Percentiles rank a stretch among this genome's conserved stretches.
These are phyloP conservation scores for Fusarium burgessii DNA, from an alignment of 2,329 filamentous ascomycete species.

Conservation along the genomic window DNA sequence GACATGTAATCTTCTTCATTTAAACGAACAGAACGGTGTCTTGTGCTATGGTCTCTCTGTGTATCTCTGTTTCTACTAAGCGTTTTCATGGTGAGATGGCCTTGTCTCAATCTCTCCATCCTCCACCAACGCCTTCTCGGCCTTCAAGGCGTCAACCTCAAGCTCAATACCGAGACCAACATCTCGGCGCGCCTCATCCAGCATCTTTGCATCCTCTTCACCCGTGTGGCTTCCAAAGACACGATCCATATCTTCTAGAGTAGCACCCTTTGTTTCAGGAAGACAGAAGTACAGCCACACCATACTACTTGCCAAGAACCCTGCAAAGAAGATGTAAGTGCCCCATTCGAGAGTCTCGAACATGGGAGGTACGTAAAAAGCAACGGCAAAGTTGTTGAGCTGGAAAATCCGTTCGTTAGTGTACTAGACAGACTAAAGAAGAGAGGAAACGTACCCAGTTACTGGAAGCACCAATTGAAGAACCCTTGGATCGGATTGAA, in stretches of 20 bases:
- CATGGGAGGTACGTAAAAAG: conserved; percentile 59
- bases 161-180: conserved; percentile 37
- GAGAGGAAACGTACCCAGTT: conserved; percentile 52
- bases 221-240: conserved; percentile 59
- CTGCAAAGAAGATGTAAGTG: conserved; percentile 68
- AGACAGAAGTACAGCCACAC: conserved; percentile 63
- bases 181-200: conserved; percentile 39
- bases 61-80: background rate
- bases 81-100: conserved; percentile 36
- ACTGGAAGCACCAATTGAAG: conserved; percentile 56
- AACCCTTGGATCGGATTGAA: conserved; percentile 58
- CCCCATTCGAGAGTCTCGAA: conserved; percentile 55
- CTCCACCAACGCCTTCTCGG: conserved; percentile 37
- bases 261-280: conserved; percentile 66
- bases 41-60: background rate
- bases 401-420: background rate
- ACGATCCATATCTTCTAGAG: conserved; percentile 65
- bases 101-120: conserved; percentile 29
- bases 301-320: conserved; percentile 59
- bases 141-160: conserved; percentile 30
- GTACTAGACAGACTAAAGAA: background rate
- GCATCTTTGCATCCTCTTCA: conserved; percentile 35
- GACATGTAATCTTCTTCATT: background rate
- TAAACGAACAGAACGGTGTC: background rate
- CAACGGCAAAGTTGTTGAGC: conserved; percentile 60